These are phyloP conservation scores for Xerocomellus intermedius DNA, from an alignment of 768 basidiomycete species.

Conservation along the genomic window DNA sequence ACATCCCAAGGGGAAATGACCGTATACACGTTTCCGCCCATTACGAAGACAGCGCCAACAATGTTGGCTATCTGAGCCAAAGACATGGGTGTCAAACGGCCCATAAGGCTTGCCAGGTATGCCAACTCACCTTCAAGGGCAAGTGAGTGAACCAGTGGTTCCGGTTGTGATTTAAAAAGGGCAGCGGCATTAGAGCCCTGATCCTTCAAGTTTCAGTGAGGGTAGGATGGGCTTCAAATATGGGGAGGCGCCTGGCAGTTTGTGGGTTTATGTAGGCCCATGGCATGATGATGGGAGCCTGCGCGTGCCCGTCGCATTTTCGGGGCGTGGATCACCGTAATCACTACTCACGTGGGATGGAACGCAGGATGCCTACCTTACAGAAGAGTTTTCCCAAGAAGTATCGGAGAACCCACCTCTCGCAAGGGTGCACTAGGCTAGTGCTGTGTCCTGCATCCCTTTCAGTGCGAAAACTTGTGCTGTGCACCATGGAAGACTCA, in stretches of 20 bases:
- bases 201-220: constrained; percentile 1
- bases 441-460: constrained; percentile 10
- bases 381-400: constrained; percentile 3
- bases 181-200: constrained; percentile 23
- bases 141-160: constrained; percentile 47
- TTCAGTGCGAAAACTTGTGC: constrained; percentile 3
- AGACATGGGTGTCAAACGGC: constrained; percentile 4
- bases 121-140: constrained; percentile 48
- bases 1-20: constrained; percentile 52
- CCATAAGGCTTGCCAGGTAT: background rate
- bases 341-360: constrained; percentile 20
- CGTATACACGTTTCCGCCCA: constrained; percentile 61
- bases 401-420: background rate
- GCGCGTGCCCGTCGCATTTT: constrained; percentile 30
- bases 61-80: constrained; percentile 49
- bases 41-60: constrained; percentile 51
- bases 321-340: constrained; percentile 17
- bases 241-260: constrained; percentile 9
- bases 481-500: background rate
- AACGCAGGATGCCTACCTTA: constrained; percentile 6
- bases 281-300: constrained; percentile 7
- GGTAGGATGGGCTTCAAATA: constrained; percentile 13
- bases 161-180: constrained; percentile 25
- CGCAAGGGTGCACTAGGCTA: background rate
- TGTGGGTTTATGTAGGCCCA: constrained; percentile 28